These are phyloP conservation scores for Epichloe typhina DNA, from an alignment of 2,329 filamentous ascomycete species.

Conservation along the genomic window DNA sequence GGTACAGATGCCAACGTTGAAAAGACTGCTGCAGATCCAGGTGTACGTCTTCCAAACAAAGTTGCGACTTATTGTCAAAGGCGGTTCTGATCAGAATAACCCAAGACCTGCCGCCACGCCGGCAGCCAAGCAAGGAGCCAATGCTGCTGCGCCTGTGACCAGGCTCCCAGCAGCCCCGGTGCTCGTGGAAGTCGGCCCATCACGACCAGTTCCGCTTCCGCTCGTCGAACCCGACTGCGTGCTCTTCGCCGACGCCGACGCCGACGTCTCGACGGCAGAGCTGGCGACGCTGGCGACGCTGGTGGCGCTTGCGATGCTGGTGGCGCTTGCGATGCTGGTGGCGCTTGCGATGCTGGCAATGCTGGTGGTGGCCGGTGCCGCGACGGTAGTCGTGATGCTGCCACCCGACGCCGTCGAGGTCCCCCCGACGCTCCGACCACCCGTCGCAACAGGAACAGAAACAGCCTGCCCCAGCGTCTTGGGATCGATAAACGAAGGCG, in stretches of 20 bases:
- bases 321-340: no score
- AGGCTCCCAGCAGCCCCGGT: background rate
- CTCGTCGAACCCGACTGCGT: no score
- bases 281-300: no score
- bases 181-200: background rate
- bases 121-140: background rate
- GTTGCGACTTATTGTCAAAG: no score
- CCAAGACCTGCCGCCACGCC: background rate
- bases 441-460: no score
- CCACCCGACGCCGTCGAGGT: conserved; percentile 5
- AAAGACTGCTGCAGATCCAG: no score
- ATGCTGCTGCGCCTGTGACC: background rate
- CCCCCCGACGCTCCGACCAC: no score
- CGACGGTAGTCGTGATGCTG: background rate
- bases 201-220: background rate
- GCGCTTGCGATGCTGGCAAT: background rate
- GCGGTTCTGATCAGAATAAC: background rate
- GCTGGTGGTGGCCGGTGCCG: no score
- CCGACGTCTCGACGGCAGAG: no score
- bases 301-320: background rate
- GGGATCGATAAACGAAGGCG: conserved; percentile 33
- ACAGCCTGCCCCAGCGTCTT: conserved; percentile 13
- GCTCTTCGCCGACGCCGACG: no score
- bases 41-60: no score
- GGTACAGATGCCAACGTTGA: no score